Base-by-base conservation (phyloP, 768 basidiomycete species). In the Rhodosporidiobolus odoratus region DNA sequence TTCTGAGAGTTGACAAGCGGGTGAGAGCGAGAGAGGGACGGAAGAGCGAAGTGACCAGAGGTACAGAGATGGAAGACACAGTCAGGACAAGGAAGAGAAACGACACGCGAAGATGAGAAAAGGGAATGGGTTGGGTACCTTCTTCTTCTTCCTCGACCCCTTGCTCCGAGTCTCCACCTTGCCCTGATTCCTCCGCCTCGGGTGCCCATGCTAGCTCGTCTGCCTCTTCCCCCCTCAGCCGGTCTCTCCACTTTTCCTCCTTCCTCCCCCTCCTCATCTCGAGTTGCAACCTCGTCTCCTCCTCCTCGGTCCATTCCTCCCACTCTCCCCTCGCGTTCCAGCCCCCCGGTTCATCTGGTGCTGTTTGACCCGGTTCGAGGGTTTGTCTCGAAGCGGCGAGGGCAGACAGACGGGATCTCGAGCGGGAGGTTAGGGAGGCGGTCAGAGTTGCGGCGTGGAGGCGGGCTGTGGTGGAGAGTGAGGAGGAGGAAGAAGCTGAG, bases 271-370 rank as follows among this genome's bases (percentile, higher is more conserved):
- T 43, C 12, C 62, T 25, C 56, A 66, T 58, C 60, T 71, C 69
- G n/a, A 62, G 21, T 27, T 71, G 65, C 21, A 71, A 23, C 23
- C 60, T 23, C n/a, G 41, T 50, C 38, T 43, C 19, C 56, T 71
- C 69, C 27, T 62, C 53, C 1, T 27, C 45, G 54, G 58, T 56
- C 13, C 52, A 71, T 50, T 71, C 69, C 27, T 71, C 60, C 69
- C 69, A 71, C 34, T 71, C 60, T 12, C 69, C 69, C 8, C 37
- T 35, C 6, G 48, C 32, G 43, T 35, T 62, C 60, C 60, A 71
- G 19, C 69, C 69, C 6, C 69, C 69, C 16, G 69, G 69, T 12
- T 35, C 43, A 32, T 53, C 52, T 30, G 52, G 27, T 27, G 12
- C 52, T 21, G 9, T 19, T 21, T 9, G 15, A 30, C 27, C 52